Evolutionary conservation across 1,139 yeast species (phyloP).

Genomic region (Blastobotrys raffinosifermentans): DNA sequence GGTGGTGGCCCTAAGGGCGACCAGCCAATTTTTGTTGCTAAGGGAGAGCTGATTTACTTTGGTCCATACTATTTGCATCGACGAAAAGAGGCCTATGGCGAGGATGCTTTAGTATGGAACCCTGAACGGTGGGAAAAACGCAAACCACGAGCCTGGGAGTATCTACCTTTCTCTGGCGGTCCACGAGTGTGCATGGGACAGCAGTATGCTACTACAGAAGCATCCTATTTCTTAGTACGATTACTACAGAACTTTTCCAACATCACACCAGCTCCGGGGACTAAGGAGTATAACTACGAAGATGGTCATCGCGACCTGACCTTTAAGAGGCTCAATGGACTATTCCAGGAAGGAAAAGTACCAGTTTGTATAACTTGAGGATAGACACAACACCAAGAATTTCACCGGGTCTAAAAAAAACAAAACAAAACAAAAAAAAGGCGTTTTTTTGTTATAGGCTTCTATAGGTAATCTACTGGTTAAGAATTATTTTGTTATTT

Average conservation of each 20-base stretch:
- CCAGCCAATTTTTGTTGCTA: slow-evolving; percentile 32
- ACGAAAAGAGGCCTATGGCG: slow-evolving; percentile 39
- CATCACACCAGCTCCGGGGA: slow-evolving; percentile 6
- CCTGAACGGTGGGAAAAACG: slow-evolving; percentile 45
- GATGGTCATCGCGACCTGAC: neutral
- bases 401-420: neutral
- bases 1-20: slow-evolving; percentile 45
- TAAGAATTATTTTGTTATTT: no score
- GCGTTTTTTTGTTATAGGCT: no score
- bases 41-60: slow-evolving; percentile 40
- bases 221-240: slow-evolving; percentile 42
- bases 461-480: no score
- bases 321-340: no score
- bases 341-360: neutral
- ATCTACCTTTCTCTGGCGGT: slow-evolving; percentile 49
- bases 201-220: slow-evolving; percentile 50
- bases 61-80: slow-evolving; percentile 43
- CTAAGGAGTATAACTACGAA: neutral
- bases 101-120: slow-evolving; percentile 42
- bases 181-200: slow-evolving; percentile 52
- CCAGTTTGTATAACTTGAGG: neutral
- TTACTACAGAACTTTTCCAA: slow-evolving; percentile 29
- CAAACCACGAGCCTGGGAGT: slow-evolving; percentile 37
- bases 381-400: neutral
- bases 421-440: neutral